phyloP scores from a whole-genome alignment of 2,329 filamentous ascomycete genomes.

The Triangularia verruculosa region DNA sequence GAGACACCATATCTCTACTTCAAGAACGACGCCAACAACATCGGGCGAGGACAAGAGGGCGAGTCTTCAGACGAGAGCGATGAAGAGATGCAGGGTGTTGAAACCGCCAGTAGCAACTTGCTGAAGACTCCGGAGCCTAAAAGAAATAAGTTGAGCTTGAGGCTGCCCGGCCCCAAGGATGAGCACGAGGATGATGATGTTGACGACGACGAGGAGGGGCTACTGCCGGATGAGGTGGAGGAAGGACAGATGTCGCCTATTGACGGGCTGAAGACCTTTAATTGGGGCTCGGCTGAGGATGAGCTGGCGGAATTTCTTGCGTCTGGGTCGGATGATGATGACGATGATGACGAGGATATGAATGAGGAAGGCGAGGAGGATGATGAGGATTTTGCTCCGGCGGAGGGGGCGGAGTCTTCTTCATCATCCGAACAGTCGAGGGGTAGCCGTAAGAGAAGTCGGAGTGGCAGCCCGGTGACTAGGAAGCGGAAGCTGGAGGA shows the following conservation, averaged over 20 bases:
- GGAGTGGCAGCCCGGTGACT: background rate
- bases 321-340: conserved; percentile 50
- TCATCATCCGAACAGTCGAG: background rate
- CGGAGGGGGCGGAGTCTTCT: background rate
- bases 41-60: background rate
- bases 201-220: conserved; percentile 42
- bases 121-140: conserved; percentile 29
- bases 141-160: conserved; percentile 39
- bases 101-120: background rate
- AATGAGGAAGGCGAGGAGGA: conserved; percentile 19
- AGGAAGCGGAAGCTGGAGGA: conserved; percentile 33
- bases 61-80: conserved; percentile 22
- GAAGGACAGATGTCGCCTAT: conserved; percentile 50
- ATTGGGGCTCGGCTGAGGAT: conserved; percentile 64
- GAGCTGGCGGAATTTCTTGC: conserved; percentile 74
- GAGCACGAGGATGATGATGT: conserved; percentile 39
- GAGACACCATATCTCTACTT: conserved; percentile 71
- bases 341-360: conserved; percentile 38
- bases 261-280: conserved; percentile 54
- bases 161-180: conserved; percentile 40
- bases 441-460: background rate
- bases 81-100: conserved; percentile 17
- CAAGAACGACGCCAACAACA: conserved; percentile 40
- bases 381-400: conserved; percentile 11
- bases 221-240: conserved; percentile 47